These are phyloP conservation scores for Tillandsia leiboldiana DNA, from an alignment of 176 grass and related monocot genomes.

Conservation along the genomic window DNA sequence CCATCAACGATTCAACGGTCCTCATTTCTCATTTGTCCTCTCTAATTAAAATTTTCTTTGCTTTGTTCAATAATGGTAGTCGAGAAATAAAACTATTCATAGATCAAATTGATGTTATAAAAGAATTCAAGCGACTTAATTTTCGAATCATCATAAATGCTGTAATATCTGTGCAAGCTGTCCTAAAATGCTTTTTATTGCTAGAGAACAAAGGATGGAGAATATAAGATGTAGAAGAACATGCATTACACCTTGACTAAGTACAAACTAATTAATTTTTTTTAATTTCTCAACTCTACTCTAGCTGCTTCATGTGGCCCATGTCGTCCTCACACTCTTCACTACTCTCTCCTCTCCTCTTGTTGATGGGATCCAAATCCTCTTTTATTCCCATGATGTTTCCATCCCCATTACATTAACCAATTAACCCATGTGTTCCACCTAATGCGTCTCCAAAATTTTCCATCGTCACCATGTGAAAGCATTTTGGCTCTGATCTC, in stretches of 20 bases:
- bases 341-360: constrained; percentile 2
- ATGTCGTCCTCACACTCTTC: constrained; percentile 32
- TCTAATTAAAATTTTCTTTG: too few relatives aligned
- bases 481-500: constrained; percentile 9
- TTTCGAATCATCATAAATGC: constrained; percentile 2
- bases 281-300: constrained; percentile 24
- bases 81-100: too few relatives aligned
- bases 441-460: constrained; percentile 54
- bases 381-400: constrained; percentile 56
- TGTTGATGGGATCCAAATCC: constrained; percentile 76
- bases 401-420: constrained; percentile 45
- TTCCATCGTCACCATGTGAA: constrained; percentile 38
- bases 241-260: constrained; percentile 65
- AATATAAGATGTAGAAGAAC: constrained; percentile 84
- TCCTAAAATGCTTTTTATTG: constrained; percentile 37
- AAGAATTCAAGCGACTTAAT: not conserved
- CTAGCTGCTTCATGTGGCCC: constrained; percentile 32
- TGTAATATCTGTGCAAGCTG: constrained; percentile 17
- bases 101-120: too few relatives aligned
- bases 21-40: too few relatives aligned
- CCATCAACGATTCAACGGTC: too few relatives aligned
- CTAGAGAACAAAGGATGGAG: constrained; percentile 47
- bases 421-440: constrained; percentile 50
- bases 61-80: too few relatives aligned
- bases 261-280: constrained; percentile 31